Conservation (phyloP, 139 green algal genomes). For the Tetraselmis striata region DNA sequence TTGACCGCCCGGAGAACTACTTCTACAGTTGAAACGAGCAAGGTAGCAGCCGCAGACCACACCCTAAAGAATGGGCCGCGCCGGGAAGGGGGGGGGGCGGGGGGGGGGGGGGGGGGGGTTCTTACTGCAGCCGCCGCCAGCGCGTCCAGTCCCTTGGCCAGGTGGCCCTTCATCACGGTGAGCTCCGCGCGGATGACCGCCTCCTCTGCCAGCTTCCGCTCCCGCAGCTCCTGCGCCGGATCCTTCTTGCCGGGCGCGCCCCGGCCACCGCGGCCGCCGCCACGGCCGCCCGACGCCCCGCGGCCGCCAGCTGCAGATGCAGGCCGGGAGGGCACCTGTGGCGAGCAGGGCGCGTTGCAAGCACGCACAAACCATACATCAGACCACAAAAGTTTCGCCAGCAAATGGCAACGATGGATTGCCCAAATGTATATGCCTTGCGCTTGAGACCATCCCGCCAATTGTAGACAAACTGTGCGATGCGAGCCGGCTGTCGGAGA, state of each 20-base stretch:
- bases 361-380: too few species aligned
- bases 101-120: conserved; percentile 32
- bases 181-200: conserved; percentile 49
- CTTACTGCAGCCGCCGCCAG: conserved; percentile 41
- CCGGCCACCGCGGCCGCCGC: neutral
- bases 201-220: conserved; percentile 57
- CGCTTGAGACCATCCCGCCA: too few species aligned
- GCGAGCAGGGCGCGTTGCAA: neutral
- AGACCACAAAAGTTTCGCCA: too few species aligned
- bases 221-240: conserved; percentile 29
- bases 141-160: conserved; percentile 48
- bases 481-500: too few species aligned
- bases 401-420: too few species aligned
- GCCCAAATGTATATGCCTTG: too few species aligned
- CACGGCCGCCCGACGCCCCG: neutral
- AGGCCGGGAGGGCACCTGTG: neutral
- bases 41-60: too few species aligned
- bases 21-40: too few species aligned
- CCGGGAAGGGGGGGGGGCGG: too few species aligned
- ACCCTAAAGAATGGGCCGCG: too few species aligned
- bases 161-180: conserved; percentile 29
- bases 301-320: neutral
- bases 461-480: too few species aligned
- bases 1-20: neutral
- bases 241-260: conserved; percentile 3